Evolutionary conservation across 2,329 filamentous ascomycete genomes (phyloP), one percentile per base, ranked within the genome.

Genomic region (Botrytis sinoallii): DNA sequence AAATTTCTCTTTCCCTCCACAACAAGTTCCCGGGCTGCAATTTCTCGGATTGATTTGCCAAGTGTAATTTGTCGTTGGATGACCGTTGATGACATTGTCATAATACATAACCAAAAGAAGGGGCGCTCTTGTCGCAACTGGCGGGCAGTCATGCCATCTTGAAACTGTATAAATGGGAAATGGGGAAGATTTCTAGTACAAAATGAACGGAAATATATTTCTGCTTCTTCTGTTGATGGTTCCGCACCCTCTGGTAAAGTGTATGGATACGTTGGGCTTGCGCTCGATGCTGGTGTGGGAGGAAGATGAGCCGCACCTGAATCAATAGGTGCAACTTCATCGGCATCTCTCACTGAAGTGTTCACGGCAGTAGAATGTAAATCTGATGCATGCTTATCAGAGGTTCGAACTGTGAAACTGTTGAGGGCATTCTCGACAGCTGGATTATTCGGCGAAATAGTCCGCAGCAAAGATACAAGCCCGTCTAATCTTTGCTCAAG

Each of bases 91-190:
- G 85, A 84, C 12, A 87, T 79, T 52, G 85, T 82, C 77, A 85
- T 83, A 63, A 89, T 86, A 57, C 83, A 84, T 18, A 86, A 77
- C 84, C 85, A 88, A 8, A 88, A 77, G 68, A 88, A 87, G 0
- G 88, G 87, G 3, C 82, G 79, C 32, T 83, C 79, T 10, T 78
- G 78, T 4, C 79, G 83, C 1, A 89, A 79, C 29, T 80, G 76
- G 52, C 80, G 77, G 2, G 85, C 83, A 0, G 82, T 83, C 73
- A 82, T 80, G 22, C 81, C 79, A 0, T 80, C 73, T 0, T 82
- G 80, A 0, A 88, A 75, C 64, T 84, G 79, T 70, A 87, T 79
- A 71, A 86, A 85, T 0, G 86, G 86, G n/a, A 86, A 85, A 70
- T 82, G 83, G 1, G 78, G 79, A 4, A 86, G 80, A 82, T 81